Conservation (phyloP, 495 filamentous ascomycete species). For the Hypoxylon cercidicola region DNA sequence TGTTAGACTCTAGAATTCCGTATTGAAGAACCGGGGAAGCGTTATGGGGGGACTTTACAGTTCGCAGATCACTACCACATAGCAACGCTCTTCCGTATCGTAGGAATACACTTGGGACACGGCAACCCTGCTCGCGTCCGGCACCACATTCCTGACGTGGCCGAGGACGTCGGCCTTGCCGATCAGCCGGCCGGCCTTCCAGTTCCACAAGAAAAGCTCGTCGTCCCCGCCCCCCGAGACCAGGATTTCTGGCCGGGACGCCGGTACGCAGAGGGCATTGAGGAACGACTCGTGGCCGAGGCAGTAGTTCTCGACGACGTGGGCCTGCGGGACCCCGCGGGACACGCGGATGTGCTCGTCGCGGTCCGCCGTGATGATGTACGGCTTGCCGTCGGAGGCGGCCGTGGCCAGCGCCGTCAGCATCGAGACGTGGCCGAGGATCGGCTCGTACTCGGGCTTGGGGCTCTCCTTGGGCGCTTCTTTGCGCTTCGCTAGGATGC, state of each 20-base stretch:
- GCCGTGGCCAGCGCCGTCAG: conserved; percentile 77
- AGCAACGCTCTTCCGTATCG: conserved; percentile 27
- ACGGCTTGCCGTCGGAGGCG: conserved; percentile 58
- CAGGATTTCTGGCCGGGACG: conserved; percentile 65
- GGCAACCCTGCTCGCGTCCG: conserved; percentile 56
- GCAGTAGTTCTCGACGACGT: conserved; percentile 89
- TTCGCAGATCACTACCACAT: conserved; percentile 73
- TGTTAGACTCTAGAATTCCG: conserved; percentile 35
- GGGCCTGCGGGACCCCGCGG: conserved; percentile 80
- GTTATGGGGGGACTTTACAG: conserved; percentile 59
- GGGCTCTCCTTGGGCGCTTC: conserved; percentile 53
- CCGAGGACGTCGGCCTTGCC: conserved; percentile 63
- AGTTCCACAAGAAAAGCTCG: conserved; percentile 83
- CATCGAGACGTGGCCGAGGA: conserved; percentile 95
- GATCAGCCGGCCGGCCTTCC: conserved; percentile 66
- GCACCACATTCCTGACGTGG: conserved; percentile 47
- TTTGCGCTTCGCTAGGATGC: conserved; percentile 58
- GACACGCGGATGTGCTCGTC: conserved; percentile 98
- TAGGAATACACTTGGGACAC: conserved; percentile 60
- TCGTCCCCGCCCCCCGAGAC: conserved; percentile 90
- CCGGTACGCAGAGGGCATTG: conserved; percentile 73
- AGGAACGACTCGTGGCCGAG: conserved; percentile 88
- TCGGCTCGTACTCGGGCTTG: conserved; percentile 74
- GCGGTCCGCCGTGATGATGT: conserved; percentile 89
- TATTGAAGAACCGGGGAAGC: not conserved